These are phyloP conservation scores for Clonostachys rhizophaga DNA, from an alignment of 2,329 filamentous ascomycete species.

Conservation along the genomic window DNA sequence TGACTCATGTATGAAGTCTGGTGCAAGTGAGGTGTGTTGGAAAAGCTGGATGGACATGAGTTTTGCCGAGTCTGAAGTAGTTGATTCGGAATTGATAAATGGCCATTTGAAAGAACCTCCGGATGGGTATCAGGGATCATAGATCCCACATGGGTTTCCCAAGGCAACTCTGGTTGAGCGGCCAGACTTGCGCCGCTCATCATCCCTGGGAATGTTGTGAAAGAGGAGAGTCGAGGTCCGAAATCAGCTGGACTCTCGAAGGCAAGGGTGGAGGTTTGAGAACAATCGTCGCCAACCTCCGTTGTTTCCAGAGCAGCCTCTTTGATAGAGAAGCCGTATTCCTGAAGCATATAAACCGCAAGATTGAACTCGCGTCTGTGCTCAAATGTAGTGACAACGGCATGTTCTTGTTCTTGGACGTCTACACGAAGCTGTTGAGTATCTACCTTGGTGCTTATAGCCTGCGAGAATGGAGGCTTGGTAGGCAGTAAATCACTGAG, in stretches of 20 bases:
- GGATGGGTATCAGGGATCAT: too few relatives aligned
- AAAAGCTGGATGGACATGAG: neutral
- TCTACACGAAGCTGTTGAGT: conserved; percentile 13
- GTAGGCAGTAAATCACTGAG: conserved; percentile 14
- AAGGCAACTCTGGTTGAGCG: too few relatives aligned
- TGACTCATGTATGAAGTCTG: conserved; percentile 2
- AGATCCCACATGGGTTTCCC: too few relatives aligned
- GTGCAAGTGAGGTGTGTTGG: neutral
- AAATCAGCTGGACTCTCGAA: conserved; percentile 1
- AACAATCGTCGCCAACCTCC: too few relatives aligned
- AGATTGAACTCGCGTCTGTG: conserved; percentile 23
- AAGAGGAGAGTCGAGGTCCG: conserved; percentile 16
- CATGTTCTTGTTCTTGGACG: conserved; percentile 14
- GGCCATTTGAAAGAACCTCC: too few relatives aligned
- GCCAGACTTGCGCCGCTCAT: too few relatives aligned
- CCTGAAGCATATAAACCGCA: conserved; percentile 20
- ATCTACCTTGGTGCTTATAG: conserved; percentile 12
- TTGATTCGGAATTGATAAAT: too few relatives aligned
- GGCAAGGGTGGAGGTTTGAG: neutral
- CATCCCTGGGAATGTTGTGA: conserved; percentile 5
- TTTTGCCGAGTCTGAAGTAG: neutral
- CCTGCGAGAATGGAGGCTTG: conserved; percentile 4
- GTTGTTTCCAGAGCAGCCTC: too few relatives aligned
- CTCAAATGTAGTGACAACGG: conserved; percentile 17
- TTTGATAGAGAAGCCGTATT: conserved; percentile 17